A percentile compares a stretch with the other conserved stretches of the same genome.
These are phyloP conservation scores for Cyclotella sp. DNA, from an alignment of 108 stramenopile species.

Conservation along the genomic window DNA sequence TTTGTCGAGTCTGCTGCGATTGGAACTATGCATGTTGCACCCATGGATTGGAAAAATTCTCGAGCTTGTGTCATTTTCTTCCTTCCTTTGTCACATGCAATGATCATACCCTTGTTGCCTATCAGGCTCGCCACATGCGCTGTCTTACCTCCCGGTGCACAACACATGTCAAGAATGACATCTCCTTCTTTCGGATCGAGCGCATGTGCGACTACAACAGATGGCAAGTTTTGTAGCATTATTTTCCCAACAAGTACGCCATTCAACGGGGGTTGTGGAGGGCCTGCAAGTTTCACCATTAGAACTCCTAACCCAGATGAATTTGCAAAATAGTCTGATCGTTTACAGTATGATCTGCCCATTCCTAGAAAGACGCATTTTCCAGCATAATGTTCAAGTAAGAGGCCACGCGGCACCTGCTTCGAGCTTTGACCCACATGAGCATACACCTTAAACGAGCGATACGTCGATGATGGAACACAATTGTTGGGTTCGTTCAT, in stretches of 20 bases:
- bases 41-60: constrained; percentile 57
- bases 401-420: constrained; percentile 49
- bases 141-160: constrained; percentile 96
- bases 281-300: constrained; percentile 66
- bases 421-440: constrained; percentile 29
- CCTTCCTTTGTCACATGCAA: constrained; percentile 91
- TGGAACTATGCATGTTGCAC: constrained; percentile 72
- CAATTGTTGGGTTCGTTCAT: neutral
- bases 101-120: constrained; percentile 76
- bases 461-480: neutral
- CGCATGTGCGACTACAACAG: constrained; percentile 73
- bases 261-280: constrained; percentile 61
- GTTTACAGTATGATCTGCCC: constrained; percentile 51
- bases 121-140: constrained; percentile 89
- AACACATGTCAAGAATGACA: constrained; percentile 89
- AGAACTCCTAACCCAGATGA: constrained; percentile 58
- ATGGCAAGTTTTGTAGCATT: constrained; percentile 81
- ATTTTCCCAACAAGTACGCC: constrained; percentile 55
- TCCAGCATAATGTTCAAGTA: constrained; percentile 57
- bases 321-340: constrained; percentile 62
- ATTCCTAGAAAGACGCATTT: constrained; percentile 74
- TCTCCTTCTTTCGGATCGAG: constrained; percentile 84
- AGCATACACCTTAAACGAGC: constrained; percentile 31
- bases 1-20: constrained; percentile 72
- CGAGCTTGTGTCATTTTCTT: constrained; percentile 66